These are phyloP conservation scores for Geotrichum phurueaensis DNA, from an alignment of 1,139 yeast species.

Conservation along the genomic window DNA sequence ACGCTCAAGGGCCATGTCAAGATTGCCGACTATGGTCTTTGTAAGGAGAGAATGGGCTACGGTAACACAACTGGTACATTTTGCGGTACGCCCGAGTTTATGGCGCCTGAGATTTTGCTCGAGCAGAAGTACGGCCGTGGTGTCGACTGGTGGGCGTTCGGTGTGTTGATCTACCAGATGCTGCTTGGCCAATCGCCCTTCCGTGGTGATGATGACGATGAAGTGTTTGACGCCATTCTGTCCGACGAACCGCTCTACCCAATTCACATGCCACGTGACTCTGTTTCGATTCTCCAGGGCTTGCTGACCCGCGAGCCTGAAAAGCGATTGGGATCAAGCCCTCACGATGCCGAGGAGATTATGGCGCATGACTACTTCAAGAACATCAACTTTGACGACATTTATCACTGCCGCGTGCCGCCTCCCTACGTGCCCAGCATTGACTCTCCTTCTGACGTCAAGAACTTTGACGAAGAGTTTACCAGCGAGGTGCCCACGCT, in stretches of 20 bases:
- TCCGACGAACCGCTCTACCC: conserved; percentile 98
- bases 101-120: conserved; percentile 96
- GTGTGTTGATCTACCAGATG: conserved; percentile 94
- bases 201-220: conserved; percentile 97
- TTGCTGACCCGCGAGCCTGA: conserved; percentile 83
- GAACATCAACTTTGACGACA: conserved; percentile 85
- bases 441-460: conserved; percentile 80
- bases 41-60: conserved; percentile 93
- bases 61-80: conserved; percentile 90
- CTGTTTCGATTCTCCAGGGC: conserved; percentile 88
- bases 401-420: conserved; percentile 61
- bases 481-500: conserved; percentile 91
- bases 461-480: conserved; percentile 91
- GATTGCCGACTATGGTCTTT: conserved; percentile 93
- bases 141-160: conserved; percentile 99
- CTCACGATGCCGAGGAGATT: conserved; percentile 82
- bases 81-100: conserved; percentile 98
- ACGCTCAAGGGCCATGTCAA: conserved; percentile 93
- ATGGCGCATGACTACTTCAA: conserved; percentile 93
- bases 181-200: conserved; percentile 93
- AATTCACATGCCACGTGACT: conserved; percentile 94
- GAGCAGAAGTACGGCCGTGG: conserved; percentile 90
- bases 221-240: conserved; percentile 93
- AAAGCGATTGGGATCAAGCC: conserved; percentile 78
- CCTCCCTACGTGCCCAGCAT: conserved; percentile 71